Conservation (phyloP, 805 yeast species). For the Zygosaccharomyces siamensis region DNA sequence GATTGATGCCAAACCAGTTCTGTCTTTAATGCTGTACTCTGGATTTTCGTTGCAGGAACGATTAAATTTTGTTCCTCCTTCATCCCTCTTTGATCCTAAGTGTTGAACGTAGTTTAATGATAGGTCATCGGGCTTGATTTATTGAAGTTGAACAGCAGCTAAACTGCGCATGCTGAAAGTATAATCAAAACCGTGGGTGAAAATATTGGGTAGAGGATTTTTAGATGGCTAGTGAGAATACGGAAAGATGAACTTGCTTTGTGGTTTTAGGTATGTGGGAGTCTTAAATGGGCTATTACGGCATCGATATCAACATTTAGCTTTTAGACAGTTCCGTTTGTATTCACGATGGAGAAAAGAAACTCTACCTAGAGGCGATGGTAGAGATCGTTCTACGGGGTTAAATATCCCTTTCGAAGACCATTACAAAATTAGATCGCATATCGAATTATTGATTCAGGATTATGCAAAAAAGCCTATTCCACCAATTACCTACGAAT, state of each 20-base stretch:
- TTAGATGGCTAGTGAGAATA: neutral
- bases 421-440: constrained; percentile 53
- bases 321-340: neutral
- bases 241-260: neutral
- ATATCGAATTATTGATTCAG: constrained; percentile 54
- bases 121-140: neutral
- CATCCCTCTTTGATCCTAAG: neutral
- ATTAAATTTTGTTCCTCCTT: neutral
- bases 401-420: constrained; percentile 38
- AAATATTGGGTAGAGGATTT: neutral
- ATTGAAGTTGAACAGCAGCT: neutral
- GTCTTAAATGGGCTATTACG: neutral
- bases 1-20: too few relatives aligned
- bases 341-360: constrained; percentile 6
- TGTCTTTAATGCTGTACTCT: too few relatives aligned
- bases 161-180: neutral
- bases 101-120: neutral
- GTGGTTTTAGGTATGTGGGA: neutral
- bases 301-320: neutral
- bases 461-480: constrained; percentile 50
- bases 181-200: neutral
- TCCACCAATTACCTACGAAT: constrained; percentile 49
- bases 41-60: too few relatives aligned
- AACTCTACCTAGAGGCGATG: constrained; percentile 4
- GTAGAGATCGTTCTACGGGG: constrained; percentile 1